Conservation (phyloP, 495 filamentous ascomycete species). For the Immersiella caudata region DNA sequence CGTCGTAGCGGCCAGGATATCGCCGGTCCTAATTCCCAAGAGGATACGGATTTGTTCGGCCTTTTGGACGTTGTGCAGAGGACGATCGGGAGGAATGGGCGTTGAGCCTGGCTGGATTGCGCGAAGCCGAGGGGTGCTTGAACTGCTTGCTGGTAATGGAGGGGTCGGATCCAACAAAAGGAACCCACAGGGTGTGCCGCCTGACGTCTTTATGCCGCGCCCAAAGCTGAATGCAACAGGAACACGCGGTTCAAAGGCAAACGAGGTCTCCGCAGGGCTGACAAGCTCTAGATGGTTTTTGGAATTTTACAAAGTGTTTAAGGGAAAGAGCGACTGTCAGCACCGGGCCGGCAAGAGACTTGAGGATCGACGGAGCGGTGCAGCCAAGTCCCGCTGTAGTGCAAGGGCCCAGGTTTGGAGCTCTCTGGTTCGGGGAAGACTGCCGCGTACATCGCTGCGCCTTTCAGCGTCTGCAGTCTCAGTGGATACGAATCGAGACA, state of each 20-base stretch:
- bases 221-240: background rate
- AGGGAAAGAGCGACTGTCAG: background rate
- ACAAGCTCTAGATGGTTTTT: background rate
- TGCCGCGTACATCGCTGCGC: background rate
- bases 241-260: background rate
- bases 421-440: background rate
- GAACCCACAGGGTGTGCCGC: constrained; percentile 1
- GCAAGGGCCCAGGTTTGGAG: background rate
- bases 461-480: background rate
- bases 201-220: constrained; percentile 15
- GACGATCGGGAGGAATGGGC: background rate
- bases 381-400: background rate
- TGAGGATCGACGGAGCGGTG: background rate
- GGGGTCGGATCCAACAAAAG: constrained; percentile 1
- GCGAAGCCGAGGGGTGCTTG: background rate
- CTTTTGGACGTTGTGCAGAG: constrained; percentile 7
- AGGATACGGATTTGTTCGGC: background rate
- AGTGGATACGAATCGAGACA: background rate
- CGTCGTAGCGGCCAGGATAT: background rate
- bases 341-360: background rate
- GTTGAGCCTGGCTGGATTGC: background rate
- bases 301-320: background rate
- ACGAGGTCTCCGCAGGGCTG: background rate
- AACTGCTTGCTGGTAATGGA: background rate
- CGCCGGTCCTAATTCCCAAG: background rate